A percentile compares a stretch with the other conserved stretches of the same genome.
Conservation (phyloP, 129 eudicot species). For the Scalesia atractyloides region DNA sequence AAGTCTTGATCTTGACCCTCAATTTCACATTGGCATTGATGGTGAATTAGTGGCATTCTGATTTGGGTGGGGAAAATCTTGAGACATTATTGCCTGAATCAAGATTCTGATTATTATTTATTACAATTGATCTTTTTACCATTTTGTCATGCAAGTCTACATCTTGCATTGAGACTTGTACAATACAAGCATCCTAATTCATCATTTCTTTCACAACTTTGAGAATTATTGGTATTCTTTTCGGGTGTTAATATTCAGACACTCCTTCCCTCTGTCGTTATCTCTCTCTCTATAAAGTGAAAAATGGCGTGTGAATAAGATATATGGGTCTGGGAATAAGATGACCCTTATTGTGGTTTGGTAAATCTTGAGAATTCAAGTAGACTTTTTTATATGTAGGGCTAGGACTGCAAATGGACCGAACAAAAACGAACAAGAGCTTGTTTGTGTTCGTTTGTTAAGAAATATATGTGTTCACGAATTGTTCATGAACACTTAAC, state of each 20-base stretch:
- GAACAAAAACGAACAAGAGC: too few species aligned
- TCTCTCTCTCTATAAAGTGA: too few species aligned
- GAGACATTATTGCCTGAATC: conserved; percentile 8
- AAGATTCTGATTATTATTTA: background rate
- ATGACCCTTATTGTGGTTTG: too few species aligned
- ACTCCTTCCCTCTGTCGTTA: too few species aligned
- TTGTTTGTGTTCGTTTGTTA: too few species aligned
- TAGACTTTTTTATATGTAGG: too few species aligned
- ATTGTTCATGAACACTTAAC: too few species aligned
- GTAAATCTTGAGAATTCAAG: background rate
- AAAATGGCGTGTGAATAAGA: too few species aligned
- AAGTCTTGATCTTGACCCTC: background rate
- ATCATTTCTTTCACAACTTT: background rate
- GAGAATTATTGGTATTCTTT: background rate
- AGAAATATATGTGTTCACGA: too few species aligned
- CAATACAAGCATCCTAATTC: conserved; percentile 3
- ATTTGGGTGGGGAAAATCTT: conserved; percentile 5
- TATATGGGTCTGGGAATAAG: too few species aligned
- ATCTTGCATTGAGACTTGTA: conserved; percentile 18
- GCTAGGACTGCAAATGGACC: too few species aligned
- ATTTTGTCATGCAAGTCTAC: conserved; percentile 4
- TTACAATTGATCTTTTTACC: background rate
- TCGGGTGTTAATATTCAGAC: too few species aligned
- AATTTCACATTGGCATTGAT: conserved; percentile 7
- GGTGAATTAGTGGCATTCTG: background rate